A percentile compares a stretch with the other conserved stretches of the same genome.
Conservation (phyloP, 148 eudicot species). For the Rhododendron kiyosumense region DNA sequence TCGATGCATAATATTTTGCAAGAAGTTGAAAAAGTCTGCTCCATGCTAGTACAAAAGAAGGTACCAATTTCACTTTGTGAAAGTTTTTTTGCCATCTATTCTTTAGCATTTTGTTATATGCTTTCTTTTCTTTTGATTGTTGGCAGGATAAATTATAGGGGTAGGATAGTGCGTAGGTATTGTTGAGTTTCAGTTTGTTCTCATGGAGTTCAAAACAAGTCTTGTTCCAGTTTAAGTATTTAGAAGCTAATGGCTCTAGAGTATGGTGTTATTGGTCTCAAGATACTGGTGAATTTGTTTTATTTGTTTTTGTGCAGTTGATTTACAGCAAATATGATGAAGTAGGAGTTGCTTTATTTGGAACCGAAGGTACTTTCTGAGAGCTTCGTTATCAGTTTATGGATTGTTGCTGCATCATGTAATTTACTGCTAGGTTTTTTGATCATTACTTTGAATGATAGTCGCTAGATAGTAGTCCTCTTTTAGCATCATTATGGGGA, state of each 20-base stretch:
- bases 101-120: slow-evolving; percentile 8
- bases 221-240: background rate
- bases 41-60: slow-evolving; percentile 87
- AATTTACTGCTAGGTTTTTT: background rate
- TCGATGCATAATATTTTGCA: slow-evolving; percentile 74
- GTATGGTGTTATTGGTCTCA: background rate
- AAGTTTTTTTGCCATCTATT: slow-evolving; percentile 7
- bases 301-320: slow-evolving; percentile 45
- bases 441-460: background rate
- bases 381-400: background rate
- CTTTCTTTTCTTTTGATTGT: background rate
- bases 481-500: background rate
- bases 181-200: background rate
- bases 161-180: background rate
- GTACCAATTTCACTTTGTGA: slow-evolving; percentile 21
- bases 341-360: slow-evolving; percentile 78
- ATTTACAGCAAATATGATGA: slow-evolving; percentile 78
- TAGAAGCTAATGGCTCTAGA: background rate
- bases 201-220: background rate
- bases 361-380: slow-evolving; percentile 73
- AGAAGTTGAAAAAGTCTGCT: slow-evolving; percentile 78
- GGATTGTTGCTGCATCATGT: background rate
- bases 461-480: background rate
- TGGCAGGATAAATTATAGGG: background rate
- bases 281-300: background rate